Evolutionary conservation across 2,329 filamentous ascomycete species (phyloP), one percentile per base, ranked within the genome.

Genomic region (Balansia obtecta): DNA sequence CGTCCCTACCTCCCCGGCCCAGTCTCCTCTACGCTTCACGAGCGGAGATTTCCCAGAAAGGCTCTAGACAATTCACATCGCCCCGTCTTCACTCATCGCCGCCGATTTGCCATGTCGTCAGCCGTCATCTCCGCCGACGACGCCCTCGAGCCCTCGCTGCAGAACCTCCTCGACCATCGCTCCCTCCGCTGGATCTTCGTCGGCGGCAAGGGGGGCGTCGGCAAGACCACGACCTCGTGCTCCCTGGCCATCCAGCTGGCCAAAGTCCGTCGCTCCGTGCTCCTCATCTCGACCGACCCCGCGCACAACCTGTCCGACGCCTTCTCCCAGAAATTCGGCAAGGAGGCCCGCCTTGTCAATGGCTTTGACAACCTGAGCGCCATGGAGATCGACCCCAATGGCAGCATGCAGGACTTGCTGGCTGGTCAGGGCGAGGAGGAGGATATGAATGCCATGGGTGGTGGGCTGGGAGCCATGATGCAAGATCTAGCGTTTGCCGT

Each of bases 341-440:
- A 98, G 76, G 93, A 98, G 70, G 93, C 93, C 49, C 83, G 89
- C 55, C 81, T 95, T 39, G 78, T 98, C 57, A 84, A 95, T 60
- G 93, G 93, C 58, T 96, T 95, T 64, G 81, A 84, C 34, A 96
- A 96, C 68, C 75, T 98, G 58, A 94, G 88, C 65, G 93, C 93
- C 55, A 98, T 98, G 93, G 93, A 98, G 71, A 97, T 98, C 61
- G 93, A 98, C 64, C 93, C 93, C 49, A 97, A 95, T 65, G 93
- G 91, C 45, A 95, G 88, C 64, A 95, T 98, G 68, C 93, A 96
- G 71, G 93, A 98, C 66, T 72, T 98, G 51, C 73, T 98, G 55
- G 86, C 86, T 10, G 85, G 84, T 2, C 77, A 82, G 63, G 83
- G 79, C 42, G 88, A 88, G 16, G 87, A 87, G 27, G 87, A 86